Conservation (phyloP, 75 land plant genomes). For the Selaginella tamariscina region DNA sequence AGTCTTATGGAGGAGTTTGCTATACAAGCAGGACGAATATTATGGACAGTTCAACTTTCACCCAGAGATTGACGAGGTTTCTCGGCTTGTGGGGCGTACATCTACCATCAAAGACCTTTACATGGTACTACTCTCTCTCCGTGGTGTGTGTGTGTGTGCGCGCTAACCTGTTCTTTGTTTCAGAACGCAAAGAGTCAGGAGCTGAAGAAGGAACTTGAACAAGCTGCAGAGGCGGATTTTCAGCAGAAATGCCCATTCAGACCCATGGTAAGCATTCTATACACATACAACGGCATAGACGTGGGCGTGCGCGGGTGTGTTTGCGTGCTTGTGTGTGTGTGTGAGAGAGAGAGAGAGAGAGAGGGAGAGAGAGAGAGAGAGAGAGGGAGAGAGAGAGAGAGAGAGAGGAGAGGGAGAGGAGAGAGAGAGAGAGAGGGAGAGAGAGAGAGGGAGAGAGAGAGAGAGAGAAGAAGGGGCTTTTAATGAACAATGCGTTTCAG, state of each 20-base stretch:
- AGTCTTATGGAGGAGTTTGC: slow-evolving; percentile 3
- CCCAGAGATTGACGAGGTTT: slow-evolving; percentile 26
- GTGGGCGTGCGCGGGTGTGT: no score
- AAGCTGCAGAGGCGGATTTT: slow-evolving; percentile 17
- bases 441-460: no score
- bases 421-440: no score
- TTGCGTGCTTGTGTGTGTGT: no score
- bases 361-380: no score
- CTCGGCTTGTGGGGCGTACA: slow-evolving; percentile 19
- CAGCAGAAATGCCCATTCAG: slow-evolving; percentile 25
- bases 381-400: no score
- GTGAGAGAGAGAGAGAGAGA: no score
- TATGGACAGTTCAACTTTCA: slow-evolving; percentile 31
- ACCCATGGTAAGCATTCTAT: slow-evolving; percentile 18
- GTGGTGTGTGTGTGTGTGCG: not conserved
- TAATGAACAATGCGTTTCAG: not conserved
- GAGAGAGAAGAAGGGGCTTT: no score
- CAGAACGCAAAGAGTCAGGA: slow-evolving; percentile 27
- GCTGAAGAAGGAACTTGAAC: slow-evolving; percentile 19
- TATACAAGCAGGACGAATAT: slow-evolving; percentile 23
- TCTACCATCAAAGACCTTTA: slow-evolving; percentile 22
- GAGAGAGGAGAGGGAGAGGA: no score
- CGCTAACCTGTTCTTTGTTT: not conserved
- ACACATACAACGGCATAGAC: not conserved
- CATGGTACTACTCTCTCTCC: slow-evolving; percentile 12